Evolutionary conservation across 2,329 filamentous ascomycete species (phyloP), one percentile per base, ranked within the genome.

Genomic region (Aspergillus texensis): DNA sequence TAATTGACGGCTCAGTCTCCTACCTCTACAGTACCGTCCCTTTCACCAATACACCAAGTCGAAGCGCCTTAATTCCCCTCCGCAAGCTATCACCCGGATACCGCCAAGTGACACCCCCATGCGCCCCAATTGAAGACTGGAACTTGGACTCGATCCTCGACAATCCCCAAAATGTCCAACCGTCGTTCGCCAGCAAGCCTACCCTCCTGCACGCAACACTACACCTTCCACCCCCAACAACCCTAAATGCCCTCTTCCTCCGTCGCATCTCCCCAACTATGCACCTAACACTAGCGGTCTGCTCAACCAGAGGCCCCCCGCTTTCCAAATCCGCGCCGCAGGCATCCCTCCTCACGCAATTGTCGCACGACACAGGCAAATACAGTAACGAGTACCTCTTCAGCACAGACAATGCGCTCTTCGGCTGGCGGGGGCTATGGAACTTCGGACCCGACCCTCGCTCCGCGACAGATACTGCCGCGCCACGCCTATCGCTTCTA

Each of bases 1-100:
- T 96, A 41, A 94, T 99, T 58, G 94, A 98, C 80, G 95, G 95
- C 76, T 97, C 93, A n/a, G 87, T 99, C 62, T 96, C 94, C 16
- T 99, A 98, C 80, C 87, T 99, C 60, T 98, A 96, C 82, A 96
- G 93, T 56, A 96, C 93, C 3, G 84, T 95, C 10, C 89, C 93
- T 14, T 85, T 98, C 62, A 81, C 84, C 45, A 83, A 89, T 58
- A 81, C 86, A 24, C 80, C 81, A 67, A 93, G 84, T 78, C 86
- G 88, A 78, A 96, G 92, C 70, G 88, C 89, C 55, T 82, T 86
- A 26, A 89, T 97, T 43, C 88, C 93, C 16, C 82, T 99, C 11
- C 89, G 89, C 36, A 86, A 89, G 68, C 85, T 97, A 26, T 87
- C 97, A 57, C 88, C 88, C 61, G 93, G 94, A 1, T 98, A 97